Conservation (phyloP, 139 green algal species). For the Marvania coccoides region DNA sequence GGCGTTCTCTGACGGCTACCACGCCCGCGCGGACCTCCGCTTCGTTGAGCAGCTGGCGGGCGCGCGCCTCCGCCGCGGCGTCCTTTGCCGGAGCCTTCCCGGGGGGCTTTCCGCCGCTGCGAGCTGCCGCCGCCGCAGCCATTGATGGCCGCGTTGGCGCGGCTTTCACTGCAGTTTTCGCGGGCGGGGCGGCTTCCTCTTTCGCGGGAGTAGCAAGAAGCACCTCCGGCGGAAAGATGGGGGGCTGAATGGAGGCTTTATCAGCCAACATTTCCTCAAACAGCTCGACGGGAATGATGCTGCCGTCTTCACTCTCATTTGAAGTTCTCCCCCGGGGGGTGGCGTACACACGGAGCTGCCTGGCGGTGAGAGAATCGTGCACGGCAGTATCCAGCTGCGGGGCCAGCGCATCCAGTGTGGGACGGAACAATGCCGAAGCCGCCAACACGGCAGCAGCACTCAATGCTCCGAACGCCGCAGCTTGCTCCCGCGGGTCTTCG, state of each 20-base stretch:
- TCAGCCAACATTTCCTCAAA: constrained; percentile 16
- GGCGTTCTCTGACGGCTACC: constrained; percentile 27
- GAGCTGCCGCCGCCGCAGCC: neutral
- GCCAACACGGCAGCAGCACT: constrained; percentile 34
- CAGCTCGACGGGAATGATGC: constrained; percentile 23
- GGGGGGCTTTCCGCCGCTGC: neutral
- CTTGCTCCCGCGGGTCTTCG: neutral
- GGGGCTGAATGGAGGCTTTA: neutral
- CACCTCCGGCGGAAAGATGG: neutral
- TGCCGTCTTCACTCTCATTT: constrained; percentile 19
- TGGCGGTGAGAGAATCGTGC: constrained; percentile 46
- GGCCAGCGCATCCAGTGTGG: constrained; percentile 28
- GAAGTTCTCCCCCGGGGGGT: constrained; percentile 40
- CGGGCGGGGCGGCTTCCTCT: neutral
- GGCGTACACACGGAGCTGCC: constrained; percentile 46
- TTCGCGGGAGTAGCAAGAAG: neutral
- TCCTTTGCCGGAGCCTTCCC: constrained; percentile 33
- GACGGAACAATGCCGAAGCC: constrained; percentile 22
- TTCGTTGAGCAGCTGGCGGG: constrained; percentile 56
- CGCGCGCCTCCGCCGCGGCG: constrained; percentile 41
- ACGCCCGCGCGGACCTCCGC: constrained; percentile 49
- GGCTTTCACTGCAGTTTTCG: neutral
- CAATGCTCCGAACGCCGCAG: constrained; percentile 43
- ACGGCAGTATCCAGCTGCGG: constrained; percentile 24
- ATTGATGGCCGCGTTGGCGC: neutral